Percentiles rank a stretch among this genome's conserved stretches.
Conservation (phyloP, 2,329 filamentous ascomycete species). For the Cordyceps cicadae region DNA sequence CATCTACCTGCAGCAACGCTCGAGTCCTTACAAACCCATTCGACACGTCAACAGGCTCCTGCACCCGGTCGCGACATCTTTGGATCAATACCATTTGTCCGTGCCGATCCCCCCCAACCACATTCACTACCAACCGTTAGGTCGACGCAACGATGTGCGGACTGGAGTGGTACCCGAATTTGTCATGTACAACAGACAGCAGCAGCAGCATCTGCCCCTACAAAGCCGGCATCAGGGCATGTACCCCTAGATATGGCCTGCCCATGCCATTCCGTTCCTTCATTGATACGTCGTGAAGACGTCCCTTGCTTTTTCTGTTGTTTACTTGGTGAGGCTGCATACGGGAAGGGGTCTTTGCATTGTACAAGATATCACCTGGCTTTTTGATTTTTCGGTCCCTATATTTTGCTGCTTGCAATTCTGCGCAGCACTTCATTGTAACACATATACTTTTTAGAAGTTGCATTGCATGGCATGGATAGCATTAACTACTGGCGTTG, state of each 20-base stretch:
- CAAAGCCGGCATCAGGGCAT: conserved; percentile 13
- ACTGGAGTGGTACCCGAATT: conserved; percentile 65
- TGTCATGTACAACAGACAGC: conserved; percentile 26
- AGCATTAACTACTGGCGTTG: conserved; percentile 12
- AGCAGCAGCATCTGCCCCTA: conserved; percentile 14
- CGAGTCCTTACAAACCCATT: conserved; percentile 87
- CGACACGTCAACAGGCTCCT: conserved; percentile 85
- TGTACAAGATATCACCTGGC: conserved; percentile 6
- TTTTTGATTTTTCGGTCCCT: not conserved
- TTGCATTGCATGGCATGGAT: conserved; percentile 15
- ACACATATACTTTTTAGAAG: conserved; percentile 8
- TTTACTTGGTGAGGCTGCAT: not conserved
- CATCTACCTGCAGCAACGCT: conserved; percentile 76
- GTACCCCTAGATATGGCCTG: conserved; percentile 6
- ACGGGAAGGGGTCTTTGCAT: not conserved
- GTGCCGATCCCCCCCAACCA: conserved; percentile 54
- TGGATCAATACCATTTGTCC: conserved; percentile 62
- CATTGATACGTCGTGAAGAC: not conserved
- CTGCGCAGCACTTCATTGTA: not conserved
- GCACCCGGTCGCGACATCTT: conserved; percentile 70
- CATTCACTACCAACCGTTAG: conserved; percentile 77
- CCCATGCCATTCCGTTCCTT: not conserved
- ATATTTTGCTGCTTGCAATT: not conserved
- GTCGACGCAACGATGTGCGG: conserved; percentile 58
- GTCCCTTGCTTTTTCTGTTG: not conserved